Percentiles rank a stretch among this genome's conserved stretches.
Evolutionary conservation across 495 filamentous ascomycete genomes (phyloP).

Genomic region (Hypoxylon cercidicola): DNA sequence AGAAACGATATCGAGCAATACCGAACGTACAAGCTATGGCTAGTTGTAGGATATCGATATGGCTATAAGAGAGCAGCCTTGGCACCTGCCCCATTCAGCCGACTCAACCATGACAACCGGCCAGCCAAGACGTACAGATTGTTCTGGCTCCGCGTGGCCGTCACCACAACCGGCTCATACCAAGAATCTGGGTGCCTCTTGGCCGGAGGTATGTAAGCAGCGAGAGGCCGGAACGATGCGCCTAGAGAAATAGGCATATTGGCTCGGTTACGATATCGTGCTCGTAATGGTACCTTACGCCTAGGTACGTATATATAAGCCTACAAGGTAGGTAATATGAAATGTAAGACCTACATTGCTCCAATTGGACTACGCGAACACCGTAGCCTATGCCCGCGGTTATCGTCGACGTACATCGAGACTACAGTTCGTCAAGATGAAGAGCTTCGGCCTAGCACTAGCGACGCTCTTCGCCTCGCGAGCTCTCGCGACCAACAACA

Average conservation of each 20-base stretch:
- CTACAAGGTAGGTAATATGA: too few species aligned
- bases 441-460: slow-evolving; percentile 10
- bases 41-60: background rate
- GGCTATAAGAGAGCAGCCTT: slow-evolving; percentile 1
- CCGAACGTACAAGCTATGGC: too few species aligned
- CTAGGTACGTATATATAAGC: too few species aligned
- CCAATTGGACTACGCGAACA: background rate
- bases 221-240: too few species aligned
- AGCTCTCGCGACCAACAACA: slow-evolving; percentile 24
- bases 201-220: background rate
- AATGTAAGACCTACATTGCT: background rate
- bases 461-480: slow-evolving; percentile 29
- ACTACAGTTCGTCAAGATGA: slow-evolving; percentile 6
- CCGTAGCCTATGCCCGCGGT: background rate
- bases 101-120: slow-evolving; percentile 1
- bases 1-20: too few species aligned
- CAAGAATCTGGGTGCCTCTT: slow-evolving; percentile 1
- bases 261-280: too few species aligned
- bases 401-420: background rate
- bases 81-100: slow-evolving; percentile 11
- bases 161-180: slow-evolving; percentile 2
- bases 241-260: too few species aligned
- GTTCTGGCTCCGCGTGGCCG: background rate
- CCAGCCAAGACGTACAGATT: slow-evolving; percentile 4
- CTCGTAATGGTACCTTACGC: too few species aligned